Conservation (phyloP, 2,329 filamentous ascomycete genomes). For the Cladosporium halotolerans region DNA sequence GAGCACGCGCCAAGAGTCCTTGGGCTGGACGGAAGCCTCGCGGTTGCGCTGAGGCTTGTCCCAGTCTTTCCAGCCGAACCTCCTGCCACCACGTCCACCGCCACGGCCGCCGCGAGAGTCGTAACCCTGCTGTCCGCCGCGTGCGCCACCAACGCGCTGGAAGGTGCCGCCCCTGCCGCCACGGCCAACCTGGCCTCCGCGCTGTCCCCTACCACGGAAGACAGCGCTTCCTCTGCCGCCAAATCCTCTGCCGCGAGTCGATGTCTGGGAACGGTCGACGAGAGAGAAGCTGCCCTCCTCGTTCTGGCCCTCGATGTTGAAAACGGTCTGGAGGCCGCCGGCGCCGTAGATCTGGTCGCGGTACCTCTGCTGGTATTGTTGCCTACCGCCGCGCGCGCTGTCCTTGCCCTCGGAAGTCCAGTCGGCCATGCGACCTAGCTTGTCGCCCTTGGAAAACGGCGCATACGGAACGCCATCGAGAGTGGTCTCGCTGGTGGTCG, state of each 20-base stretch:
- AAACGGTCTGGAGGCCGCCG: slow-evolving; percentile 67
- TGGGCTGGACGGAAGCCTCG: slow-evolving; percentile 92
- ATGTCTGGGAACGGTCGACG: slow-evolving; percentile 88
- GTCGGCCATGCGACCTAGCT: slow-evolving; percentile 97
- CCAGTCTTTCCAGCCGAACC: slow-evolving; percentile 98
- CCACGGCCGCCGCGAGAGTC: slow-evolving; percentile 63
- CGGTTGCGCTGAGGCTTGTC: slow-evolving; percentile 97
- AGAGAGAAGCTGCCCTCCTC: slow-evolving; percentile 98
- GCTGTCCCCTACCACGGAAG: slow-evolving; percentile 68
- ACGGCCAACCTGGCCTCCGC: slow-evolving; percentile 59
- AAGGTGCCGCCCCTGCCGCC: slow-evolving; percentile 67
- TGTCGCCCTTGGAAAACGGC: slow-evolving; percentile 97
- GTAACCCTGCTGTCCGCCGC: slow-evolving; percentile 64
- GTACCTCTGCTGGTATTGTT: slow-evolving; percentile 88
- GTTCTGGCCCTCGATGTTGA: slow-evolving; percentile 80
- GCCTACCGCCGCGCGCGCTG: slow-evolving; percentile 68
- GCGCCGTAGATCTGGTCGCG: slow-evolving; percentile 95
- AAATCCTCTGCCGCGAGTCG: slow-evolving; percentile 74
- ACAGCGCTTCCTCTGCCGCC: slow-evolving; percentile 81
- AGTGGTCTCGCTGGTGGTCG: slow-evolving; percentile 75
- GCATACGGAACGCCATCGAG: slow-evolving; percentile 94
- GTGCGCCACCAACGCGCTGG: slow-evolving; percentile 62
- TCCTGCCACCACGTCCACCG: slow-evolving; percentile 68
- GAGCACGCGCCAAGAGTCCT: slow-evolving; percentile 88
- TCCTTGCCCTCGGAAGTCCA: slow-evolving; percentile 89